Base-by-base conservation (phyloP, 75 land plant genomes). In the Picea sitchensis region DNA sequence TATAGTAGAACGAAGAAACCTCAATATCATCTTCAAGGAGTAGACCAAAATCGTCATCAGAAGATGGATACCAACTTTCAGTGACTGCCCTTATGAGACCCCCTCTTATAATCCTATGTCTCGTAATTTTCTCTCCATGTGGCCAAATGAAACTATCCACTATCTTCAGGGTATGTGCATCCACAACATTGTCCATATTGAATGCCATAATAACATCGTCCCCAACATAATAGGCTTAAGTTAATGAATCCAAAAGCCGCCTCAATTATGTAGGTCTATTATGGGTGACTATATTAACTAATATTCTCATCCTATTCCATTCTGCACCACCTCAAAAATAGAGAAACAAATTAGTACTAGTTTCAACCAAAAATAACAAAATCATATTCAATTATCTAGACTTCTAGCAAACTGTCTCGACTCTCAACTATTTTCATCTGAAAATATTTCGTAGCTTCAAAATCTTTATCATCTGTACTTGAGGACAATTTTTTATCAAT, bases 41-140 rank as follows among this genome's bases (percentile, higher is more conserved):
- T 26, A 26, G 26, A 26, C 26, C 26, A 26, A 26, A 26, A 26
- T 26, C 26, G 26, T 26, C 26, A 26, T 26, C 26, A 26, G 26
- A 26, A 26, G 26, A 26, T 26, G 26, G 26, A 26, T 26, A 86
- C 88, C 88, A 87, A 83, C 88, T 87, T 82, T 87, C 88, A 61
- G 83, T 87, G 26, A 87, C 88, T 13, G 88, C 88, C 31, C 88
- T 73, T 51, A 87, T 87, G 62, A 87, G 86, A 14, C 88, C 88
- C 3, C 87, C 88, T 58, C 81, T 80, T 58, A 87, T 87, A 44
- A 87, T 81, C 32, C 88, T 77, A n/a, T 86, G 65, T 18, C 83
- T 79, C 30, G 81, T 59, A 14, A 58, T 26, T 60, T 84, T 84
- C 47, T 61, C 3, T 18, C 88, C 88, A 61, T 81, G 81, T 59